Evolutionary conservation across 768 basidiomycete species (phyloP), one percentile per base, ranked within the genome.

Genomic region (Russula olivacea): DNA sequence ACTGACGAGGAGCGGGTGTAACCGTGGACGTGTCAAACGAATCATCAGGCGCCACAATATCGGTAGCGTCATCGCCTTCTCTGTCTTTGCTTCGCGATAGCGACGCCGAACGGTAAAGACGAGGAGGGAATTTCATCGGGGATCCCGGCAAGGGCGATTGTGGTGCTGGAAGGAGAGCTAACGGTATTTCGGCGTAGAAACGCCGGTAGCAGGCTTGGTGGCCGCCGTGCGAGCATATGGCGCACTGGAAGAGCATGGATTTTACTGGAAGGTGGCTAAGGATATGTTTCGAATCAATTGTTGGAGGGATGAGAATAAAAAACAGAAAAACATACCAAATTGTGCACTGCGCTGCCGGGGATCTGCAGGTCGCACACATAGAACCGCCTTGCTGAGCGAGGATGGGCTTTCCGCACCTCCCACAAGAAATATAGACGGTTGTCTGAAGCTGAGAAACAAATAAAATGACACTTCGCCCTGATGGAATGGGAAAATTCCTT

Each of bases 151-250:
- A 58, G 47, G 68, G 61, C 4, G 77, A 74, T 12, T 14, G 62
- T 8, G 78, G 75, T 21, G 38, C 41, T 19, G 67, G 67, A 28
- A 87, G 71, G 32, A 80, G 78, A 12, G 81, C 72, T 79, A 84
- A 79, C 1, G 85, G 83, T 23, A 79, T 81, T 43, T 79, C 76
- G 66, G 80, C 74, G 68, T 90, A 89, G 69, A 85, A 91, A 34
- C 78, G 76, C 43, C 83, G 80, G 68, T 90, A 91, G 73, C 91
- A 93, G 21, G 80, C 78, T 67, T 87, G 86, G 67, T 93, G 91
- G 0, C 91, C 91, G 0, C 91, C 91, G 65, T 93, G 91, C 48
- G 81, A 75, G 70, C 91, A 93, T 1, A 88, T 74, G 0, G 87
- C 80, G 71, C 91, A 93, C 56, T 86, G 84, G 70, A 91, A 87